These are phyloP conservation scores for Asterochloris erici DNA, from an alignment of 139 green algal genomes.

Conservation along the genomic window DNA sequence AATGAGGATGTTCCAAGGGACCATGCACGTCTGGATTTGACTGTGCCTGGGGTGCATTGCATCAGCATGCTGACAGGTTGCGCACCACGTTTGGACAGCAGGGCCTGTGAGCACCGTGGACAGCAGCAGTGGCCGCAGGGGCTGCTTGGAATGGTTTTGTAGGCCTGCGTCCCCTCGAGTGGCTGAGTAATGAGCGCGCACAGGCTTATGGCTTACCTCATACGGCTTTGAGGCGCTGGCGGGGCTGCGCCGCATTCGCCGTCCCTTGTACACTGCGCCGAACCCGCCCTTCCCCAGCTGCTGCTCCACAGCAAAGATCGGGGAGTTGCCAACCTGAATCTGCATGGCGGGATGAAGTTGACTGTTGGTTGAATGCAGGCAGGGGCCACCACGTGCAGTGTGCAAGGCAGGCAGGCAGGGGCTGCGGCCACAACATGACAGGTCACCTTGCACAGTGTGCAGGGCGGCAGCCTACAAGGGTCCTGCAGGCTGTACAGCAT, in stretches of 20 bases:
- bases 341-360: conserved; percentile 24
- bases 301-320: conserved; percentile 77
- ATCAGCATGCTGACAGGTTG: neutral
- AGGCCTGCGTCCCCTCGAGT: neutral
- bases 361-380: neutral
- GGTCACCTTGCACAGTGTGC: no score
- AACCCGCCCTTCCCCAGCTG: conserved; percentile 91
- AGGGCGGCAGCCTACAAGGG: no score
- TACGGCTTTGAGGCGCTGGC: conserved; percentile 52
- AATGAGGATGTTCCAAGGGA: no score
- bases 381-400: no score
- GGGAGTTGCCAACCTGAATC: conserved; percentile 73
- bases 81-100: no score
- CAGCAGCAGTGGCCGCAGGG: neutral
- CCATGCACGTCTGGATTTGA: neutral
- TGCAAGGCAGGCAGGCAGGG: no score
- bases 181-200: neutral
- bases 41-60: neutral
- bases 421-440: no score
- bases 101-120: no score
- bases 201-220: conserved; percentile 16
- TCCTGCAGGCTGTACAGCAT: no score
- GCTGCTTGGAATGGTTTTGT: neutral
- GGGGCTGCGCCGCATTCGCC: conserved; percentile 47
- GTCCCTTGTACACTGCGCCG: conserved; percentile 84